Percentiles rank a stretch among this genome's conserved stretches.
Conservation (phyloP, 345 rosid genomes). For the Eucalyptus globulus region DNA sequence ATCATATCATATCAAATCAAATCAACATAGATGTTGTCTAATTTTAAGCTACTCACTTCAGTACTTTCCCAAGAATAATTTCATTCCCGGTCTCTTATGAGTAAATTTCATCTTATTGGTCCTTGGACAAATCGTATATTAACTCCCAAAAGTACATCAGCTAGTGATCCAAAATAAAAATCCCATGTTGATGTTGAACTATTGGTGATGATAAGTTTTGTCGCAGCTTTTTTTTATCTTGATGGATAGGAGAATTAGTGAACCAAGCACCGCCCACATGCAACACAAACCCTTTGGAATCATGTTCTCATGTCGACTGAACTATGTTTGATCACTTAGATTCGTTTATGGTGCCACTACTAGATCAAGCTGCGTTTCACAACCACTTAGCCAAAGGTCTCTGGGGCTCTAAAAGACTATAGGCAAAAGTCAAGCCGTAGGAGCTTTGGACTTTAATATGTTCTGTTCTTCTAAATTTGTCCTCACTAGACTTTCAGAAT, state of each 20-base stretch:
- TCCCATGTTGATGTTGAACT: background rate
- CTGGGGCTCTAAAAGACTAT: background rate
- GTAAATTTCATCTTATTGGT: background rate
- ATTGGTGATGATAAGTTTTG: background rate
- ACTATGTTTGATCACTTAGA: background rate
- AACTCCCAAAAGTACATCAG: background rate
- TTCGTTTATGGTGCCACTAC: background rate
- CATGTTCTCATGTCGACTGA: background rate
- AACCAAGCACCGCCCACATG: background rate
- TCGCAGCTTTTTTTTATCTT: background rate
- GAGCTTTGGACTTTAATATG: background rate
- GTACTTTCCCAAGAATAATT: background rate
- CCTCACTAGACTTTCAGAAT: background rate
- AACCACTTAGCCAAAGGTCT: background rate
- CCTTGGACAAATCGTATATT: background rate
- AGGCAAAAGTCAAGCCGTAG: background rate
- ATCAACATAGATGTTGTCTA: background rate
- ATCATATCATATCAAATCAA: background rate
- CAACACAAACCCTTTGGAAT: background rate
- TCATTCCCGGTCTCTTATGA: background rate
- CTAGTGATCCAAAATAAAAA: background rate
- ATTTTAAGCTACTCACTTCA: background rate
- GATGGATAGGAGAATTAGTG: background rate
- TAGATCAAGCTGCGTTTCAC: background rate
- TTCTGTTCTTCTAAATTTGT: background rate